A percentile compares a stretch with the other conserved stretches of the same genome.
Evolutionary conservation across 805 yeast genomes (phyloP).

Genomic region (Candida takata): DNA sequence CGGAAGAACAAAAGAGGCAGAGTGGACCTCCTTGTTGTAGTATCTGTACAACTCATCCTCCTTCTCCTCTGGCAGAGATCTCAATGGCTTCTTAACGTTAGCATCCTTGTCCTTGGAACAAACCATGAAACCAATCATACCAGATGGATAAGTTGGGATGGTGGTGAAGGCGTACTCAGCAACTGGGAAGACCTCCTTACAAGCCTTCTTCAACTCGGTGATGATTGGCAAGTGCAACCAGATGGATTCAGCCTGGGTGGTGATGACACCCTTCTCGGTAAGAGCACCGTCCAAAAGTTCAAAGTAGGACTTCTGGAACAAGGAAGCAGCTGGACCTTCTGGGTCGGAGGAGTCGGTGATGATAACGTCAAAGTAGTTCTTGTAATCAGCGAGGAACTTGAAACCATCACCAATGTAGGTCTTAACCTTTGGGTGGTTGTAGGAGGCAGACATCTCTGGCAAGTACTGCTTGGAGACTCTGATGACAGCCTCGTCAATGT

Average conservation of each 20-base stretch:
- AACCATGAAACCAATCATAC: slow-evolving; percentile 97
- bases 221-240: slow-evolving; percentile 88
- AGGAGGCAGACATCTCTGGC: slow-evolving; percentile 82
- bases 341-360: slow-evolving; percentile 98
- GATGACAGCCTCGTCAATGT: slow-evolving; percentile 91
- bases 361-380: slow-evolving; percentile 87
- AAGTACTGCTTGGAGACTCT: slow-evolving; percentile 78
- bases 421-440: slow-evolving; percentile 80
- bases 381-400: slow-evolving; percentile 80
- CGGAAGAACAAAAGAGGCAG: slow-evolving; percentile 86
- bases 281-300: slow-evolving; percentile 79
- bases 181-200: slow-evolving; percentile 80
- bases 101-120: slow-evolving; percentile 70
- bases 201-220: slow-evolving; percentile 72
- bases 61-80: slow-evolving; percentile 54
- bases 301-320: slow-evolving; percentile 91
- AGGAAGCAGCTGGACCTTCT: slow-evolving; percentile 94
- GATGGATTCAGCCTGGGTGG: slow-evolving; percentile 91
- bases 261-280: slow-evolving; percentile 85
- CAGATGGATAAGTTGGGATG: slow-evolving; percentile 96
- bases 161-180: slow-evolving; percentile 88
- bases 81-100: slow-evolving; percentile 60
- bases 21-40: slow-evolving; percentile 79
- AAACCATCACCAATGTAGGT: slow-evolving; percentile 97
- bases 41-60: slow-evolving; percentile 67